Conservation (phyloP, 345 rosid genomes). For the Raphanus raphanistrum region DNA sequence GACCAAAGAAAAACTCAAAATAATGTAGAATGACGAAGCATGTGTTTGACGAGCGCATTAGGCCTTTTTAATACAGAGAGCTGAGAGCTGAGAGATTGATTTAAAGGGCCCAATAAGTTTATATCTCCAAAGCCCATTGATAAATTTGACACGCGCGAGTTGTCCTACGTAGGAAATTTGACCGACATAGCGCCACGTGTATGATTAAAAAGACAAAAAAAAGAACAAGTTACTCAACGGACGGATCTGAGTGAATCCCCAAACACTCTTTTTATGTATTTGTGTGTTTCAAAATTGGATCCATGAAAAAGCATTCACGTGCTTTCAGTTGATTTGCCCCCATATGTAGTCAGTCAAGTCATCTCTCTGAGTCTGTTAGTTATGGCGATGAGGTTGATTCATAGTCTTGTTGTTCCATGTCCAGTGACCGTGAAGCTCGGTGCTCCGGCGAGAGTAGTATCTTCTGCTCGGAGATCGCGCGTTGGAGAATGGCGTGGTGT, state of each 20-base stretch:
- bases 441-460: constrained; percentile 21
- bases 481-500: constrained; percentile 29
- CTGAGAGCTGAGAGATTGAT: not conserved
- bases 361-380: not conserved
- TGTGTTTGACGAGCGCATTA: not conserved
- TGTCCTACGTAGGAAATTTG: not conserved
- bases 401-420: not conserved
- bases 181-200: constrained; percentile 21
- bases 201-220: constrained; percentile 1
- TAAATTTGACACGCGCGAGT: not conserved
- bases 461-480: constrained; percentile 20
- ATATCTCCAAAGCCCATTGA: constrained; percentile 11
- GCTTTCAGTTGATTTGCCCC: constrained; percentile 14
- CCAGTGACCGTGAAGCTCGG: constrained; percentile 26
- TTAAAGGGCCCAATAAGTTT: not conserved
- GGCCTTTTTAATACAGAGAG: not conserved
- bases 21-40: too few relatives aligned
- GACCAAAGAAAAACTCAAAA: not conserved
- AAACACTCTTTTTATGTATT: not conserved
- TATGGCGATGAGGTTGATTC: constrained; percentile 41
- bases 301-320: constrained; percentile 20
- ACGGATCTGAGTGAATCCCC: constrained; percentile 20
- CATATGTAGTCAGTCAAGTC: not conserved
- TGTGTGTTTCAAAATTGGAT: constrained; percentile 12
- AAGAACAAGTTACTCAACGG: constrained; percentile 4